Conservation (phyloP, 106 monocot genomes). For the Phalaenopsis equestris region DNA sequence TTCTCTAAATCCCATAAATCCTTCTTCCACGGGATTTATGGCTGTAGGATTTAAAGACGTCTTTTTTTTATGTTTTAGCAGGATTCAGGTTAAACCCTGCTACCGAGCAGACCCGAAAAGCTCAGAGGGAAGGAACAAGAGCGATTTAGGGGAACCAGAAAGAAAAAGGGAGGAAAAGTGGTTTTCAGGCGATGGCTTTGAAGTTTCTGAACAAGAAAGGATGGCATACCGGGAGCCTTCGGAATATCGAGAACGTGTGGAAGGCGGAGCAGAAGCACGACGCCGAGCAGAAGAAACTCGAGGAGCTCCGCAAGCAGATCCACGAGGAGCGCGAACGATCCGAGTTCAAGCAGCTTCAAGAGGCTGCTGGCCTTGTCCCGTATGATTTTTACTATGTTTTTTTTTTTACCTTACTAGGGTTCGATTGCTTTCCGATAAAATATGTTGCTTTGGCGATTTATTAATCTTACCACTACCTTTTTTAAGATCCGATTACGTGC, state of each 20-base stretch:
- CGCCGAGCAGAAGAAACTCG: slow-evolving; percentile 78
- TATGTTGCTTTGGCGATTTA: background rate
- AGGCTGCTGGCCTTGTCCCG: slow-evolving; percentile 86
- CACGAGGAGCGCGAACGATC: slow-evolving; percentile 84
- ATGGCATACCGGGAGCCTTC: slow-evolving; percentile 97
- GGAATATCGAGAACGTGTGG: slow-evolving; percentile 99
- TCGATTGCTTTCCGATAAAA: background rate
- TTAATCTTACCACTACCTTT: background rate
- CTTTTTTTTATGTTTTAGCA: no score
- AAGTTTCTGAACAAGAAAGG: slow-evolving; percentile 99
- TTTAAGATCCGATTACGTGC: background rate
- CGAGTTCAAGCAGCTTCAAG: slow-evolving; percentile 84
- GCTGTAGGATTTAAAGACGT: no score
- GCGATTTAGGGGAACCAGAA: background rate
- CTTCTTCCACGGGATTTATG: no score
- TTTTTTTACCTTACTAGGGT: slow-evolving; percentile 11
- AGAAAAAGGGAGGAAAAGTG: background rate
- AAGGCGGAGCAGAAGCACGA: slow-evolving; percentile 97
- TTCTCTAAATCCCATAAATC: no score
- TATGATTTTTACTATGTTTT: slow-evolving; percentile 14
- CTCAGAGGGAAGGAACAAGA: background rate
- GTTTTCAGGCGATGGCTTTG: slow-evolving; percentile 49
- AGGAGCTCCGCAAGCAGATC: slow-evolving; percentile 95
- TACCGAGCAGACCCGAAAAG: background rate
- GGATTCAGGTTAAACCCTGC: no score